Evolutionary conservation across 1,284 basidiomycete genomes (phyloP).

Genomic region (Cutaneotrichosporon cavernicola): DNA sequence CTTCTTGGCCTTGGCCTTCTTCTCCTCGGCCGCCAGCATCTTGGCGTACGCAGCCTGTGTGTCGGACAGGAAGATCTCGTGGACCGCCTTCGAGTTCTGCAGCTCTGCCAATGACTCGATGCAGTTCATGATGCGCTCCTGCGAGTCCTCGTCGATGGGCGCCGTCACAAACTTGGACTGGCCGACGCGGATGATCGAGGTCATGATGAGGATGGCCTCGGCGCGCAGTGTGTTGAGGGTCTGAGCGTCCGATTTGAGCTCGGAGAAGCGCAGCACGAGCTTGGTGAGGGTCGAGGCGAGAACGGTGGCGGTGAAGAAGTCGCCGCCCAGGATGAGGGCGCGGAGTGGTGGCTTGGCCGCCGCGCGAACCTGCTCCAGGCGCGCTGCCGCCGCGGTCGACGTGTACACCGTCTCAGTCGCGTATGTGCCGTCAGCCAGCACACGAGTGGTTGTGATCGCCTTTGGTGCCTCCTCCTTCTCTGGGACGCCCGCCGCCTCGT

Average conservation of each 20-base stretch:
- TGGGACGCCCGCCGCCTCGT: conserved; percentile 38
- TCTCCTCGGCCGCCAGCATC: conserved; percentile 89
- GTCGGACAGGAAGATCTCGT: conserved; percentile 87
- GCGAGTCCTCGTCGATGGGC: conserved; percentile 96
- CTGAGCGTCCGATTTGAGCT: conserved; percentile 61
- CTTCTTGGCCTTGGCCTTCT: conserved; percentile 86
- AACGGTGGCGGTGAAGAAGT: conserved; percentile 94
- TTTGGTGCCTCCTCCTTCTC: conserved; percentile 53
- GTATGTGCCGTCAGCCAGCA: conserved; percentile 95
- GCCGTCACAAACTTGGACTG: conserved; percentile 92
- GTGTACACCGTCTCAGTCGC: conserved; percentile 92
- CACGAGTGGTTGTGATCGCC: conserved; percentile 59
- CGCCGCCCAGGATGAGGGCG: conserved; percentile 86
- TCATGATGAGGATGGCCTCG: conserved; percentile 99
- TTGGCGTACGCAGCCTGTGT: conserved; percentile 90
- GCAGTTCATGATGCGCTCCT: conserved; percentile 95
- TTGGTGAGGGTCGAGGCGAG: conserved; percentile 88
- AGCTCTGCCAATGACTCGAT: conserved; percentile 84
- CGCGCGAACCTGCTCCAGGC: conserved; percentile 76
- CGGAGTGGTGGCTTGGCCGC: conserved; percentile 88
- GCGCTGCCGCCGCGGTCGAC: conserved; percentile 65
- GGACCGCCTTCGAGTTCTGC: conserved; percentile 62
- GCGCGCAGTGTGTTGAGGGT: conserved; percentile 75
- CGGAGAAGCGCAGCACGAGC: conserved; percentile 78
- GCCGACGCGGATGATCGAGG: conserved; percentile 91